Evolutionary conservation across 345 rosid species (phyloP).

Genomic region (Litchi chinensis): DNA sequence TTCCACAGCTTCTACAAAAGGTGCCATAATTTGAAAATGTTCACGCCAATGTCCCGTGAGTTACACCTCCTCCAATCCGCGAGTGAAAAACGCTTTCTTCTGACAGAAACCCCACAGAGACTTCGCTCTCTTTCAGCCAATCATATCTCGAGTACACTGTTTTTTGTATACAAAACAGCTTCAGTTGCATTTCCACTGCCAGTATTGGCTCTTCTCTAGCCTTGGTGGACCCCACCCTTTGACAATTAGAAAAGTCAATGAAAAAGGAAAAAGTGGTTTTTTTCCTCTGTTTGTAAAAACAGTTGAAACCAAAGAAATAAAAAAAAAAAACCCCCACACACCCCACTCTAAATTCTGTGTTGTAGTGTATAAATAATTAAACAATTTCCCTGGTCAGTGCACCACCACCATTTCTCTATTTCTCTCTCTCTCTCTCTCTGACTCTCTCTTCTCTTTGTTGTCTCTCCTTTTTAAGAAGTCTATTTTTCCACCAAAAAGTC

Average conservation of each 20-base stretch:
- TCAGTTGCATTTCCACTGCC: constrained; percentile 15
- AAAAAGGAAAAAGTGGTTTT: constrained; percentile 30
- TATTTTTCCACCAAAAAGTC: constrained; percentile 51
- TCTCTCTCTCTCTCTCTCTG: constrained; percentile 36
- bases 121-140: constrained; percentile 17
- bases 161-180: constrained; percentile 22
- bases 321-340: not conserved
- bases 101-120: not conserved
- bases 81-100: not conserved
- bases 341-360: not conserved
- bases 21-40: not conserved
- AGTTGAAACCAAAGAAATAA: not conserved
- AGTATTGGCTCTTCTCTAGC: not conserved
- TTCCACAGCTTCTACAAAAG: too few species aligned
- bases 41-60: not conserved
- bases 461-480: not conserved
- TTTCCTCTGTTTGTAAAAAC: not conserved
- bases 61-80: not conserved
- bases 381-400: constrained; percentile 46
- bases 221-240: constrained; percentile 34
- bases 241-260: constrained; percentile 69
- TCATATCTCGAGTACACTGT: constrained; percentile 23
- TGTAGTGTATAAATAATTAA: constrained; percentile 51
- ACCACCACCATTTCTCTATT: constrained; percentile 45
- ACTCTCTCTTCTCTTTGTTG: too few species aligned